Evolutionary conservation across 176 grass and related monocot species (phyloP).

Genomic region (Triticum dicoccoides): DNA sequence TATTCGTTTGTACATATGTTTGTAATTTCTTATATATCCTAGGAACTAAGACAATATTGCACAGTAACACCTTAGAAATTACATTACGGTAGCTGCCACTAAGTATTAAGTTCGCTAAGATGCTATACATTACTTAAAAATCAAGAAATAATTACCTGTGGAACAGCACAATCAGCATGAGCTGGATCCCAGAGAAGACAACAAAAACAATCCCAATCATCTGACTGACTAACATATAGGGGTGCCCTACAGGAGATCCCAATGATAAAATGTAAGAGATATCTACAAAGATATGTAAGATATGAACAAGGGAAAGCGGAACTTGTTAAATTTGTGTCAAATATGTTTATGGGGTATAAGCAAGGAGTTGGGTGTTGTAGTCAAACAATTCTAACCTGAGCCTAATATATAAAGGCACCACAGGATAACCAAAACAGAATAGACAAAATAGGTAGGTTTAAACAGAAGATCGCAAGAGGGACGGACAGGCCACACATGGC

Average conservation of each 20-base stretch:
- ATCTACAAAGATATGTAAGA: slow-evolving; percentile 10
- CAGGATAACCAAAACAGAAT: not conserved
- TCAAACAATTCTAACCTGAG: not conserved
- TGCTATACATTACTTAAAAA: slow-evolving; percentile 21
- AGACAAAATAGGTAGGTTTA: not conserved
- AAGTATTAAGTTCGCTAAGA: slow-evolving; percentile 6
- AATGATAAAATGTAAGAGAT: slow-evolving; percentile 28
- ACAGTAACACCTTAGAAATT: not conserved
- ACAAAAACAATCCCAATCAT: slow-evolving; percentile 97
- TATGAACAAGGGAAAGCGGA: slow-evolving; percentile 25
- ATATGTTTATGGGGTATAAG: not conserved
- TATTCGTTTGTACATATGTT: not conserved
- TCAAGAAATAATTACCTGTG: slow-evolving; percentile 62
- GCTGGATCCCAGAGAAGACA: slow-evolving; percentile 76
- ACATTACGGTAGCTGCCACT: not conserved
- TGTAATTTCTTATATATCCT: not conserved
- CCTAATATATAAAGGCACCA: slow-evolving; percentile 2
- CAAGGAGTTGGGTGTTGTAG: not conserved
- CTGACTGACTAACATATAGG: slow-evolving; percentile 72
- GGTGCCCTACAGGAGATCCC: slow-evolving; percentile 68
- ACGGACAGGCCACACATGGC: not conserved
- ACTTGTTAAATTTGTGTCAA: not conserved
- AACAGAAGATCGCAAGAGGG: not conserved
- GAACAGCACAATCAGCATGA: slow-evolving; percentile 97
- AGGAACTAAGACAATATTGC: not conserved